Percentiles rank a stretch among this genome's conserved stretches.
phyloP scores from a whole-genome alignment of 106 monocot genomes.

The Dioscorea zingiberensis region DNA sequence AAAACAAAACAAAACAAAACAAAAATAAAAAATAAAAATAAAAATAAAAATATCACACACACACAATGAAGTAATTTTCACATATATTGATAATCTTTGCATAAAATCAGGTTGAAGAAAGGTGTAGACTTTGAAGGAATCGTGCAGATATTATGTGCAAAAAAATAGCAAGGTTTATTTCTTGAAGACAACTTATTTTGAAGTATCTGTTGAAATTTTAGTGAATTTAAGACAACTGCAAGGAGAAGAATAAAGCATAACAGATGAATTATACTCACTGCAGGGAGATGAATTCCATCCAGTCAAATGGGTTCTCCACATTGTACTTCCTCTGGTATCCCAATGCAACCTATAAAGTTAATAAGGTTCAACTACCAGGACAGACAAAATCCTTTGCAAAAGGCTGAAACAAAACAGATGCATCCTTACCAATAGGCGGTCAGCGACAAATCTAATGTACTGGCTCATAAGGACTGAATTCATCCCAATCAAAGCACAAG shows the following conservation, averaged over 20 bases:
- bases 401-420: not conserved
- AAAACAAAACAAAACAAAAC: too few relatives aligned
- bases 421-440: constrained; percentile 18
- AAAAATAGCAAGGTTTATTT: too few relatives aligned
- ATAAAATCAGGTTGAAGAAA: too few relatives aligned
- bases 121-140: too few relatives aligned
- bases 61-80: not conserved
- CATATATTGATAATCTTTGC: too few relatives aligned
- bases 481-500: constrained; percentile 32
- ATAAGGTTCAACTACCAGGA: not conserved
- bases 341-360: constrained; percentile 17
- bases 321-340: constrained; percentile 23
- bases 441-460: constrained; percentile 31
- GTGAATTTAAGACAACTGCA: not conserved
- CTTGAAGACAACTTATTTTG: too few relatives aligned
- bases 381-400: not conserved
- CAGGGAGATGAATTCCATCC: constrained; percentile 43
- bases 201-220: not conserved
- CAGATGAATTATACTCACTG: constrained; percentile 17
- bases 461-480: constrained; percentile 30
- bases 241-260: not conserved
- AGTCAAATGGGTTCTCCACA: constrained; percentile 31
- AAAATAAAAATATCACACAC: not conserved
- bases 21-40: too few relatives aligned
- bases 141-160: not conserved